Base-by-base conservation (phyloP, 1,284 basidiomycete genomes). In the Xerocomus amazonicus region DNA sequence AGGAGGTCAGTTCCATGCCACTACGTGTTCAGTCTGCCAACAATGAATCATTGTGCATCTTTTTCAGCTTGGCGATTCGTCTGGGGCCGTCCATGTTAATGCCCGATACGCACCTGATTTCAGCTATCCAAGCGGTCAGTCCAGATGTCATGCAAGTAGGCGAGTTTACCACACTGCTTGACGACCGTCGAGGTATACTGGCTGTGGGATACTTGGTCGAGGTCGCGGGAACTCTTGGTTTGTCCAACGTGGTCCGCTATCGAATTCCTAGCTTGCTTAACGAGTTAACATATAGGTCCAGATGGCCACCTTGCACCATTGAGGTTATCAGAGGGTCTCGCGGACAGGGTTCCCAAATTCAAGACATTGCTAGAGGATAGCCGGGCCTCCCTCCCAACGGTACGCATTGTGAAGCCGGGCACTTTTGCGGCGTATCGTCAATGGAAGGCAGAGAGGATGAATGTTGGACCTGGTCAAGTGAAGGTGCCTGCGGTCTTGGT, bases 401-500 rank as follows among this genome's bases (percentile, higher is more conserved):
- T 49, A 2, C 40, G 51, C 9, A 34, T 53, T 3, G 43, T 54
- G 13, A 45, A n/a, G 32, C 1, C 43, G 47, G 19, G 52, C 19
- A 57, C 56, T 2, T 54, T 57, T 36, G 9, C 17, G 3, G 46
- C 43, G 17, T 57, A 54, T n/a, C 52, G 52, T 16, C 33, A n/a
- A 26, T 57, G 51, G 52, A 49, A 13, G 26, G 38, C n/a, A 6
- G 46, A 47, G 26, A 29, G 6, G 14, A 33, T 50, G 40, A 26
- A 34, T 6, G 31, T 42, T 3, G 56, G 48, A 6, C 26, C 46
- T 9, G 52, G 56, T 10, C 52, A 57, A 37, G 45, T 47, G 8
- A 57, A 57, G 31, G 45, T 56, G 5, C 56, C 56, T 1, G 55
- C 48, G 1, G 46, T 51, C 9, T 3, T 49, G 26, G 19, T 45